phyloP scores from a whole-genome alignment of 1,284 basidiomycete species.

The Rhodotorula sp. region DNA sequence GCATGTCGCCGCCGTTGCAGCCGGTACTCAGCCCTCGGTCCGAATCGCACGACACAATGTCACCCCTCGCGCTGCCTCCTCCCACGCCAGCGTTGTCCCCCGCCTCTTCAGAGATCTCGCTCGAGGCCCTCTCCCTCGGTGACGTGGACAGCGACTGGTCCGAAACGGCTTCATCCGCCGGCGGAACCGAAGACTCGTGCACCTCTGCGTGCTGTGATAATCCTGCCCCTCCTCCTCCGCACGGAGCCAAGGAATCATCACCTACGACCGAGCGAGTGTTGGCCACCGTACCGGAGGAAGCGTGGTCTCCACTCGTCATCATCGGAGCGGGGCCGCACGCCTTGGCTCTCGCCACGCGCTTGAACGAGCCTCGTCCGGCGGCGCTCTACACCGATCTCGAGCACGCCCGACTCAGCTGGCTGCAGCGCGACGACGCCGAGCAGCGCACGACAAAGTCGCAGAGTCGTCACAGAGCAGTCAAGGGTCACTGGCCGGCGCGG shows the following conservation, averaged over 20 bases:
- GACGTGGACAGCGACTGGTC: not conserved
- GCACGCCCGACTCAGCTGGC: conserved; percentile 44
- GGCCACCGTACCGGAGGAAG: not conserved
- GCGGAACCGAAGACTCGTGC: conserved; percentile 6
- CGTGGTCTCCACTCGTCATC: conserved; percentile 28
- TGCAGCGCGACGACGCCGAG: conserved; percentile 20
- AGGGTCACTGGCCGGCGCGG: conserved; percentile 30
- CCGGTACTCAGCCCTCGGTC: not conserved
- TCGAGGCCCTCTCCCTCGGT: not conserved
- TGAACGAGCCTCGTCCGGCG: conserved; percentile 42
- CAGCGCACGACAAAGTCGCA: not conserved
- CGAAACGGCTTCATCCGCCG: not conserved
- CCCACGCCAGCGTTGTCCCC: not conserved
- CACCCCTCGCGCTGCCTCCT: not conserved
- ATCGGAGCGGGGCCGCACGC: conserved; percentile 45
- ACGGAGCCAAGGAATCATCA: not conserved
- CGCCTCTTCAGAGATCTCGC: conserved; percentile 8
- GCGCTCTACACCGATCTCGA: conserved; percentile 47
- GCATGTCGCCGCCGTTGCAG: not conserved
- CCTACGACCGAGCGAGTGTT: not conserved
- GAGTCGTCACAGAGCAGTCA: conserved; percentile 22
- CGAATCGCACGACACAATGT: not conserved
- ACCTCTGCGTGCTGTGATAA: conserved; percentile 12
- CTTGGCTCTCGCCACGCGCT: conserved; percentile 41
- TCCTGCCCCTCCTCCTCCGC: not conserved